phyloP scores from a whole-genome alignment of 129 eudicot species.

The sunflower (Helianthus annuus) region HanXRQr2.0-SUNRISE NC_035444.2:44445201-44445700 shows the following conservation, averaged over 20 bases:
- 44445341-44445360: too few species aligned
- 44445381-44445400: too few species aligned
- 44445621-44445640: neutral
- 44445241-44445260: too few species aligned
- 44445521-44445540: slow-evolving; percentile 84
- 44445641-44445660: slow-evolving; percentile 7
- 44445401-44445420: too few species aligned
- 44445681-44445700: slow-evolving; percentile 12
- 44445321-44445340: too few species aligned
- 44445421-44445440: too few species aligned
- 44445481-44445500: slow-evolving; percentile 66
- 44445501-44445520: slow-evolving; percentile 72
- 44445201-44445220: too few species aligned
- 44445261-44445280: too few species aligned
- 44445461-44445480: slow-evolving; percentile 44
- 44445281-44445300: too few species aligned
- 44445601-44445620: slow-evolving; percentile 17
- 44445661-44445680: slow-evolving; percentile 14
- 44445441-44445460: slow-evolving; percentile 6
- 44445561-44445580: slow-evolving; percentile 13
- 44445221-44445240: too few species aligned
- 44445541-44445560: slow-evolving; percentile 61
- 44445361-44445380: too few species aligned
- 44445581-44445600: neutral
- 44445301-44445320: too few species aligned